phyloP scores from a whole-genome alignment of 371 early-diverging fungal genomes.

The Circinella minor region DNA sequence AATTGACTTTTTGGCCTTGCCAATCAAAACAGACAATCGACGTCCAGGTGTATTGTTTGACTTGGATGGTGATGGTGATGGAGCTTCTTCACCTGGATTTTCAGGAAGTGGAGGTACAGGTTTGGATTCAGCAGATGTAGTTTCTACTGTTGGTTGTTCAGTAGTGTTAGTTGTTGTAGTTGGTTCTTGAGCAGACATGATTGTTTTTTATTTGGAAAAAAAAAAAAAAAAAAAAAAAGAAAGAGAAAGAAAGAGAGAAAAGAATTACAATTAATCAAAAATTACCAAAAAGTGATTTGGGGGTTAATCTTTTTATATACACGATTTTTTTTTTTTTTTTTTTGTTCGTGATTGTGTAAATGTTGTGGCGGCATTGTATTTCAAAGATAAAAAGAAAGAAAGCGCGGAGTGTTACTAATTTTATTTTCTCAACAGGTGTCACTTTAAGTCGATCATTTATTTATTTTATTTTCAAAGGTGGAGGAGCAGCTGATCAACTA shows the following conservation, averaged over 20 bases:
- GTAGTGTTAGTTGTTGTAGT: not conserved
- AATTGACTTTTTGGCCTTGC: slow-evolving; percentile 26
- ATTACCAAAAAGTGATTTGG: not conserved
- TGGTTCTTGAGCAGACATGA: slow-evolving; percentile 6
- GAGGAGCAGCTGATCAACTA: not conserved
- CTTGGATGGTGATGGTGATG: slow-evolving; percentile 14
- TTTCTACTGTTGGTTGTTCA: not conserved
- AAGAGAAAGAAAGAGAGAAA: not conserved
- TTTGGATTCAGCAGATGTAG: slow-evolving; percentile 13
- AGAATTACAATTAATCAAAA: not conserved
- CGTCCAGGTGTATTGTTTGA: slow-evolving; percentile 15
- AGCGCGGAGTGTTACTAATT: slow-evolving; percentile 6
- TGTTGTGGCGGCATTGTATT: too few species aligned
- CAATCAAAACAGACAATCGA: slow-evolving; percentile 22
- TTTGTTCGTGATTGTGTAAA: too few species aligned
- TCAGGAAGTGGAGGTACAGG: slow-evolving; percentile 25
- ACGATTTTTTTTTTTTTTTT: not conserved
- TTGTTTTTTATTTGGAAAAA: not conserved
- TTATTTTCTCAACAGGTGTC: not conserved
- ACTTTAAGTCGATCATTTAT: slow-evolving; percentile 1
- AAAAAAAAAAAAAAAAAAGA: slow-evolving; percentile 18
- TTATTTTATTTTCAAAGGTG: not conserved
- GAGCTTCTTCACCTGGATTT: not conserved
- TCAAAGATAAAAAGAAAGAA: too few species aligned
- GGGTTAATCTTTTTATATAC: not conserved